Evolutionary conservation across 2,329 filamentous ascomycete species (phyloP), one percentile per base, ranked within the genome.

Genomic region (Fusarium multiceps): DNA sequence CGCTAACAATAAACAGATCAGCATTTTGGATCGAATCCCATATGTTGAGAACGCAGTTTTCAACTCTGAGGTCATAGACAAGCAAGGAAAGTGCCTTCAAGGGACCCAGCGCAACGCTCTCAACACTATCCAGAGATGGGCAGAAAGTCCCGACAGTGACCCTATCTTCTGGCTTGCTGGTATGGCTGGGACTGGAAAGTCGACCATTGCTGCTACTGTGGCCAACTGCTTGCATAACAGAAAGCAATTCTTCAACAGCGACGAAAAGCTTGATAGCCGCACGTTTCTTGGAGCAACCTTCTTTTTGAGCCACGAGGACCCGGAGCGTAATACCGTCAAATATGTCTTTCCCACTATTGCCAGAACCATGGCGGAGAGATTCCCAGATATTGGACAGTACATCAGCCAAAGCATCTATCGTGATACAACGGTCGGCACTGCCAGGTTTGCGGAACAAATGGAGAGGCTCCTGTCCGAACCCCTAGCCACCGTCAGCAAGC

Each of bases 381-480:
- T 9, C 2, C 25, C 25, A 25, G 25, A 25, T 7, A 7, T 25
- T 9, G 7, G 25, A 25, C 2, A 25, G 8, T 7, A 25, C 7
- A 25, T 25, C 25, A 25, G 25, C 8, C 25, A 25, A 25, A 25
- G 25, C 25, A 25, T 25, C 8, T 25, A 25, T 9, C 25, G 2
- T 25, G 25, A 25, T 8, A 8, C 23, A 8, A 25, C 23, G 23
- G 23, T 25, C 23, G 23, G 23, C 7, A 7, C 23, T 6, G 23
- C 23, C 7, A 6, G 23, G 23, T 7, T 25, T 25, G 23, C 7
- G 9, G 25, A 25, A 2, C 25, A 25, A 7, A 9, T 25, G 25
- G 6, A 9, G 8, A 25, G 2, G 1, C 25, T 25, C 2, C 7
- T 25, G 2, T 9, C 8, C 2, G 25, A 9, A 3, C 25, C 25